phyloP scores from a whole-genome alignment of 495 filamentous ascomycete species.

The Chlorociboria aeruginascens region DNA sequence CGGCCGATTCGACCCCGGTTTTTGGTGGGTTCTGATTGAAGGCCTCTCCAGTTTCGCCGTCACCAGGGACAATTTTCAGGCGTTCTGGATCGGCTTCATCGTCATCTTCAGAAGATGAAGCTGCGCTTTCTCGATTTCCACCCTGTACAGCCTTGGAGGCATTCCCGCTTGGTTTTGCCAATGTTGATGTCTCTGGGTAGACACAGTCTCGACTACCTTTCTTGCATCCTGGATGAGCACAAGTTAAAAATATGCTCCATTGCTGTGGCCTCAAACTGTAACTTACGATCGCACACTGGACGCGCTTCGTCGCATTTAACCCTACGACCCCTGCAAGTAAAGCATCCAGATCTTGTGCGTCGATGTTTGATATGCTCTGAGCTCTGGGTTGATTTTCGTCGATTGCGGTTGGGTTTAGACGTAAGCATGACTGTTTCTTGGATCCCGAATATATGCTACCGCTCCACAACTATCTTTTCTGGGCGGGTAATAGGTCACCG shows the following conservation, averaged over 20 bases:
- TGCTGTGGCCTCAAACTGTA: not conserved
- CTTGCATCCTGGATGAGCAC: slow-evolving; percentile 49
- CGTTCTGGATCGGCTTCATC: slow-evolving; percentile 35
- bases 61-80: slow-evolving; percentile 54
- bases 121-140: slow-evolving; percentile 29
- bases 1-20: slow-evolving; percentile 21
- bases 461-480: not conserved
- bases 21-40: slow-evolving; percentile 17
- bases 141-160: slow-evolving; percentile 28
- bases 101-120: slow-evolving; percentile 42
- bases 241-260: not conserved
- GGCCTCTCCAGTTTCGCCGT: slow-evolving; percentile 40
- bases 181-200: slow-evolving; percentile 58
- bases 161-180: slow-evolving; percentile 31
- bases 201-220: slow-evolving; percentile 78
- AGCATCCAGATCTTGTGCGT: slow-evolving; percentile 87
- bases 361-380: slow-evolving; percentile 84
- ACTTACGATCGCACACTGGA: slow-evolving; percentile 75
- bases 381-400: slow-evolving; percentile 44
- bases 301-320: slow-evolving; percentile 91
- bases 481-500: no score
- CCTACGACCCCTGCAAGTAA: slow-evolving; percentile 77
- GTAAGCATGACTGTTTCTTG: slow-evolving; percentile 22
- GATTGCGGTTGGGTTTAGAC: slow-evolving; percentile 40
- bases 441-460: slow-evolving; percentile 14